Evolutionary conservation across 202 grass and related monocot species (phyloP).

Genomic region (Schoenoplectus triqueter): DNA sequence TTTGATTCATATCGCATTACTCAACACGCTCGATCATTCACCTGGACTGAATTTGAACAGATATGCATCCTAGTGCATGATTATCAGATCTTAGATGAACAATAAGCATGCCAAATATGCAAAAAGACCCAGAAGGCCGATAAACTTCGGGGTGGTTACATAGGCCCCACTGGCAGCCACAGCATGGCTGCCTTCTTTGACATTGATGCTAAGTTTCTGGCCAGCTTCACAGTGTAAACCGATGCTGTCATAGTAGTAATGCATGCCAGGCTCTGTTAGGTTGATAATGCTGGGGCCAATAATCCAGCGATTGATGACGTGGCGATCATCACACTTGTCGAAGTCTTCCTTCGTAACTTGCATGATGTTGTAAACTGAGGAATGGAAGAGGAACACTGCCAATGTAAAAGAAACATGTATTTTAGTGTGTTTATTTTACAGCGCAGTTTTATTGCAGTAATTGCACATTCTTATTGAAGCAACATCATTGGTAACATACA

Average conservation of each 20-base stretch:
- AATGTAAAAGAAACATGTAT: neutral
- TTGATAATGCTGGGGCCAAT: constrained; percentile 64
- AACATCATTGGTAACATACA: neutral
- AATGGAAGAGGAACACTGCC: constrained; percentile 82
- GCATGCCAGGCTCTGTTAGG: constrained; percentile 55
- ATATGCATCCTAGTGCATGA: neutral
- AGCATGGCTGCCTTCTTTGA: constrained; percentile 32
- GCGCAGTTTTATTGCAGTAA: neutral
- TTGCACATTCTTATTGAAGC: neutral
- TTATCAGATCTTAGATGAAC: constrained; percentile 23
- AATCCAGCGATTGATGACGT: constrained; percentile 63
- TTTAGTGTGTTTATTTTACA: neutral
- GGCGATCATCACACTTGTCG: constrained; percentile 51
- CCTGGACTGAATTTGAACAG: neutral
- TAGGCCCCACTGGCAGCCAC: constrained; percentile 38
- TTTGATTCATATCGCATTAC: constrained; percentile 12
- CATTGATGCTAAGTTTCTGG: constrained; percentile 68
- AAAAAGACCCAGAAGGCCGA: constrained; percentile 23
- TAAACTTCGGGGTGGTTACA: constrained; percentile 9
- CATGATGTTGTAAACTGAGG: constrained; percentile 73
- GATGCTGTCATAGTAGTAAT: constrained; percentile 78
- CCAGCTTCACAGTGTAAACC: constrained; percentile 86
- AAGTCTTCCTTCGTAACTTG: constrained; percentile 73
- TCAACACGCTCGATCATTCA: neutral
- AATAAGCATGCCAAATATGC: constrained; percentile 30